These are phyloP conservation scores for Saposhnikovia divaricata DNA, from an alignment of 129 eudicot species.

Conservation along the genomic window DNA sequence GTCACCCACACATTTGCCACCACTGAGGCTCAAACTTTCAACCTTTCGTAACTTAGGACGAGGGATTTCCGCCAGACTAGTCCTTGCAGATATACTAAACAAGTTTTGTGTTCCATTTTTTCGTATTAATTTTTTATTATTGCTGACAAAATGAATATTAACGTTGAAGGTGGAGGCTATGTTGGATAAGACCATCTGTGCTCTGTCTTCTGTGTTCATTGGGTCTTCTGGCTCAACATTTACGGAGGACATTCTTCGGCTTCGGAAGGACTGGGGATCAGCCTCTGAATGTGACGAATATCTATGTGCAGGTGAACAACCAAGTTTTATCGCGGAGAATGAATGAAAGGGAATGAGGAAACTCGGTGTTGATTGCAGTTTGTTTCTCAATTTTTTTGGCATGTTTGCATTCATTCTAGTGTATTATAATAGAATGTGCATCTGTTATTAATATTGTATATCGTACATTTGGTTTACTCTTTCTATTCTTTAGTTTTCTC, in stretches of 20 bases:
- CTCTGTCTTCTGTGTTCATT: slow-evolving; percentile 69
- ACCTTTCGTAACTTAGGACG: too few relatives aligned
- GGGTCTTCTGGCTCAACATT: slow-evolving; percentile 92
- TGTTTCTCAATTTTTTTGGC: background rate
- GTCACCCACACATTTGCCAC: too few relatives aligned
- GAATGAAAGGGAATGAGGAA: slow-evolving; percentile 34
- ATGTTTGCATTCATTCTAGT: slow-evolving; percentile 1
- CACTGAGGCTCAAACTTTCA: too few relatives aligned
- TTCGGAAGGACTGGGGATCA: slow-evolving; percentile 82
- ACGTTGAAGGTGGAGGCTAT: slow-evolving; percentile 86
- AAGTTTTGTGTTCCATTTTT: background rate
- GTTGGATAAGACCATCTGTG: slow-evolving; percentile 92
- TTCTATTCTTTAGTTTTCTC: background rate
- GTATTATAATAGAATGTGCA: slow-evolving; percentile 8
- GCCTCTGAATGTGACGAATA: slow-evolving; percentile 79
- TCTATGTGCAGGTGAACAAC: slow-evolving; percentile 64
- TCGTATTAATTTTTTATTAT: background rate
- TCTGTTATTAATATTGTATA: background rate
- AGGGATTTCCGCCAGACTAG: background rate
- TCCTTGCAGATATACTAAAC: background rate
- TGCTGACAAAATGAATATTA: slow-evolving; percentile 3
- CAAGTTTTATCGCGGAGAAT: slow-evolving; percentile 81
- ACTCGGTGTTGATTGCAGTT: background rate
- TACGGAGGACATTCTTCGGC: slow-evolving; percentile 81
- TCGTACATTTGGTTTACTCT: background rate